Percentiles rank a stretch among this genome's conserved stretches.
phyloP scores from a whole-genome alignment of 371 early-diverging fungal species.

The Mortierella sp. region DNA sequence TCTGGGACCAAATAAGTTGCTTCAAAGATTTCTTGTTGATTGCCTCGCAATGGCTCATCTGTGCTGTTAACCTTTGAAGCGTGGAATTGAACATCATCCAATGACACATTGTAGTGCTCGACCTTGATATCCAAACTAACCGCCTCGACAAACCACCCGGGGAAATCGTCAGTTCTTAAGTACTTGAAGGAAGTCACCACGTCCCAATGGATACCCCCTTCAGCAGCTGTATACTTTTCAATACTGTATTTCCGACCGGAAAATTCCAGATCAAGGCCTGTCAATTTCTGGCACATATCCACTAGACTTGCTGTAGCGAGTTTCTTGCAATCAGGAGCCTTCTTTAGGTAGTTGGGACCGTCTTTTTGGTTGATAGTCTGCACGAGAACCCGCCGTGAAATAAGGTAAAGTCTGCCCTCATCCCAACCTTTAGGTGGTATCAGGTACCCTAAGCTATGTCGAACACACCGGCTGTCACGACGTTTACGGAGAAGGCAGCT shows the following conservation, averaged over 20 bases:
- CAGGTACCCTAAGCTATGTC: background rate
- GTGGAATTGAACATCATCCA: background rate
- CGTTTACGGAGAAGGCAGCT: background rate
- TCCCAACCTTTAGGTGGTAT: background rate
- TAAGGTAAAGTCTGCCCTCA: background rate
- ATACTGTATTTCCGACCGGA: background rate
- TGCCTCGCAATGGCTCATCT: background rate
- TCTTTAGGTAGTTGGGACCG: too few species aligned
- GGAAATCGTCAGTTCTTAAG: background rate
- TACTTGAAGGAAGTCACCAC: background rate
- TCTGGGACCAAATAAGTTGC: background rate
- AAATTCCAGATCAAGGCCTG: background rate
- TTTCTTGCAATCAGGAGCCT: background rate
- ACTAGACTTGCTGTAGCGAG: background rate
- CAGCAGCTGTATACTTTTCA: background rate
- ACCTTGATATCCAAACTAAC: background rate
- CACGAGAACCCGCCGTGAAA: background rate
- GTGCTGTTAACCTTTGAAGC: background rate
- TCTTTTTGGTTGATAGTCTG: background rate
- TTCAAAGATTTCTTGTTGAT: constrained; percentile 2
- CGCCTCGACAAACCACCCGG: background rate
- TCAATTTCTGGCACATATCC: background rate
- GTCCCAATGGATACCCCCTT: background rate
- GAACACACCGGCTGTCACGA: background rate
- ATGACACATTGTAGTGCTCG: background rate